Base-by-base conservation (phyloP, 208 protist species). In the Crithidia brevicula region DNA sequence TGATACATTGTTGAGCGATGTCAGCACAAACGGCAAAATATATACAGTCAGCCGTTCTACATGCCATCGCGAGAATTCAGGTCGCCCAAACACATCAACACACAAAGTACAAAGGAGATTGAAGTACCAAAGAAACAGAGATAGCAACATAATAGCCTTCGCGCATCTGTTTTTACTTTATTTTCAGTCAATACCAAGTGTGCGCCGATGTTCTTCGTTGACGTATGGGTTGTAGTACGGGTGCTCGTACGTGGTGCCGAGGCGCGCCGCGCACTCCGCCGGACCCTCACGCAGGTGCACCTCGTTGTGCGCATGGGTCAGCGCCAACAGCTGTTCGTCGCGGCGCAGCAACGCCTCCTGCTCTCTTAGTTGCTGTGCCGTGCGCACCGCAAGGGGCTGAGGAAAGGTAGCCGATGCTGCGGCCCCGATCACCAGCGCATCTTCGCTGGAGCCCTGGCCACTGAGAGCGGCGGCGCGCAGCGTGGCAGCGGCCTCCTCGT, bases 281-380 rank as follows among this genome's bases (percentile, higher is more conserved):
- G 77, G 67, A 7, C 70, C 40, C 36, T 82, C 76, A 5, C 82
- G 78, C 23, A 82, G 56, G 16, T 74, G 73, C 18, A 42, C 60
- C 31, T 73, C 28, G 43, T 84, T 66, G 36, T 63, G 69, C 2
- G 74, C 51, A 0, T 71, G 61, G 3, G 78, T 82, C 13, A 65
- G 23, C 11, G 57, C 53, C 2, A 91, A 18, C 7, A 86, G 31
- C 7, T 58, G 10, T 63, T 93, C 88, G 51, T 91, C 85, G 2
- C 73, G 56, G 28, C 56, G 72, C n/a, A 88, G 70, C 11, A 54
- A 43, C 27, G 53, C 40, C 54, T 93, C 88, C 40, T 70, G 30
- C 36, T 69, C 33, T 9, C 64, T 66, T 3, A 65, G 75, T 34
- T 56, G 54, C 63, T 67, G 49, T 7, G 59, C 15, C 31, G 31